Base-by-base conservation (phyloP, 2,329 filamentous ascomycete species). In the Apiospora marii region DNA sequence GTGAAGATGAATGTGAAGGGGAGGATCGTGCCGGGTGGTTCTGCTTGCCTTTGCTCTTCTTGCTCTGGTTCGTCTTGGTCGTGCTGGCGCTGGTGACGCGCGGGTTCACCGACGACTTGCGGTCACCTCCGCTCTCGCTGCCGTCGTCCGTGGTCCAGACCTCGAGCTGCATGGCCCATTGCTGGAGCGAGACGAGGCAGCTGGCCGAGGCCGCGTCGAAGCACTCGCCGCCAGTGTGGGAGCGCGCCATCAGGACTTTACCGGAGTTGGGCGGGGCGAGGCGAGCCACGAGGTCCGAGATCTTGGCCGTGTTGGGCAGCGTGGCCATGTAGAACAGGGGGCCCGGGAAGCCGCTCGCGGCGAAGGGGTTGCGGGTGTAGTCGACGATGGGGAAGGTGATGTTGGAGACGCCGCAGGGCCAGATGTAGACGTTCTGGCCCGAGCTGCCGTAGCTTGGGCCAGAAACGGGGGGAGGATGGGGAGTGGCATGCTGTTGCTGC, bases 241-340 rank as follows among this genome's bases (percentile, higher is more conserved):
- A 30, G 43, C 41, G 67, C n/a, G 67, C 67, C n/a, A 48, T 10
- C 19, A 68, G 41, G 13, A 14, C 16, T 6, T 46, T 48, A 14
- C 70, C 73, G 0, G 73, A 74, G 16, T 71, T 75, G 0, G 6
- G 46, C 13, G 72, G 74, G 30, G 73, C 73, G 4, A 80, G 73
- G 3, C 53, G 70, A 1, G 69, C 51, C 27, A 75, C 74, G 22
- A 80, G 70, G 53, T 80, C 78, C 1, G 53, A 24, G 6, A 74
- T 69, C 1, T 70, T 64, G 14, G 77, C 75, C 30, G 64, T 71
- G 19, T 73, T 58, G 12, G 78, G 77, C 0, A 75, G 73, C 19
- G 76, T 48, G 12, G 74, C 77, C 34, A 78, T 53, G 72, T 73
- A 78, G 71, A 68, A 34, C 13, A 12, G n/a, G 10, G 67, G 67